Conservation (phyloP, 2,329 filamentous ascomycete species). For the Lachnellula willkommii region DNA sequence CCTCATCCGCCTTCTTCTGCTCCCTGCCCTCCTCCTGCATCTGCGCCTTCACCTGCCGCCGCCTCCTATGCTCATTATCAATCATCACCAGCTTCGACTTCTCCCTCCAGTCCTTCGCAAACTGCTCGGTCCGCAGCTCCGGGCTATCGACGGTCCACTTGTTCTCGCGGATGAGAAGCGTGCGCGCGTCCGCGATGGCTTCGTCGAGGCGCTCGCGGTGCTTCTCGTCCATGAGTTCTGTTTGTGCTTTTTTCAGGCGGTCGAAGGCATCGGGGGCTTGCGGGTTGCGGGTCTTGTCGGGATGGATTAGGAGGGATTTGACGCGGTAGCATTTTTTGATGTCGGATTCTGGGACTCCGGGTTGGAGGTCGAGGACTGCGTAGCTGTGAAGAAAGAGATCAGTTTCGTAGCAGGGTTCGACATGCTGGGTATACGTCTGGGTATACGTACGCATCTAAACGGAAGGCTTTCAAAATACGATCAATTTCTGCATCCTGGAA, state of each 20-base stretch:
- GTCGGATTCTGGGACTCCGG: constrained; percentile 89
- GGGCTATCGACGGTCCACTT: constrained; percentile 87
- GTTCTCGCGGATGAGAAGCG: constrained; percentile 88
- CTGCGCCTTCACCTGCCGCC: constrained; percentile 83
- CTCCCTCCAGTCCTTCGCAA: constrained; percentile 79
- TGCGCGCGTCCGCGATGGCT: constrained; percentile 90
- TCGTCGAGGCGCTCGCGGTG: constrained; percentile 82
- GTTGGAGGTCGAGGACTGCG: constrained; percentile 90
- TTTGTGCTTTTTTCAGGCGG: constrained; percentile 90
- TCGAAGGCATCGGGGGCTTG: constrained; percentile 93
- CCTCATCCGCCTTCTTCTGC: constrained; percentile 79
- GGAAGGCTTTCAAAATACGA: constrained; percentile 86
- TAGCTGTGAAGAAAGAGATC: constrained; percentile 52
- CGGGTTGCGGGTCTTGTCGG: constrained; percentile 92
- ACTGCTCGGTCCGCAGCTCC: constrained; percentile 78
- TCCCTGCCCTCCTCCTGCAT: constrained; percentile 95
- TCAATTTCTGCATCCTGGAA: constrained; percentile 87
- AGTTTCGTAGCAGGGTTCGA: constrained; percentile 5
- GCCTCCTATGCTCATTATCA: constrained; percentile 81
- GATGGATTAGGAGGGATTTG: constrained; percentile 98
- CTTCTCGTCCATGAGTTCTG: constrained; percentile 89
- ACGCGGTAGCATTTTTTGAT: constrained; percentile 93
- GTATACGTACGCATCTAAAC: constrained; percentile 59
- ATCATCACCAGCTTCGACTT: constrained; percentile 87
- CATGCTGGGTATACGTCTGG: constrained; percentile 29